Base-by-base conservation (phyloP, 2,329 filamentous ascomycete species). In the Ploettnerulaceae sp. region DNA sequence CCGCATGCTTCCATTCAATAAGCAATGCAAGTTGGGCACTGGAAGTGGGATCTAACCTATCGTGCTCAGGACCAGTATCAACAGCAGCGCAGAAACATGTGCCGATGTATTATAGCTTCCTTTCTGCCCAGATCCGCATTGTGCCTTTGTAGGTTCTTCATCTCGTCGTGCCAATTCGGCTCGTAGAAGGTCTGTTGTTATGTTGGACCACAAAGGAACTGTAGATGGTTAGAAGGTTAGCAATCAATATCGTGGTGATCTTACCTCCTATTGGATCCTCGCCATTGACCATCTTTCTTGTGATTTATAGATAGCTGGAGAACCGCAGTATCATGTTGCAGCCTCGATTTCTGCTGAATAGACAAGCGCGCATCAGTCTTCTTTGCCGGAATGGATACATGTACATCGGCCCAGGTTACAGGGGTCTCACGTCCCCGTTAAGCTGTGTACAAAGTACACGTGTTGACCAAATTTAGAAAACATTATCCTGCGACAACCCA, bases 81-180 rank as follows among this genome's bases (percentile, higher is more conserved):
- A 65, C 43, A 79, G 61, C 51, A 81, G 64, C n/a, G 77, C 77
- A 56, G 72, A 69, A 45, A 81, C 74, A 61, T 81, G 77, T 29
- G 75, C 62, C 3, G 70, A 65, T 17, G 74, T 74, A 59, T 79
- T 77, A 60, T 81, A 81, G 49, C 62, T 58, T 15, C 70, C 72
- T 43, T 64, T 67, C 18, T 64, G 62, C 33, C 68, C 69, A n/a
- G 72, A 75, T 20, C 75, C 76, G 60, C 77, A 80, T 33, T 64
- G 55, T n/a, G 76, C 76, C 47, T 69, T 67, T 21, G 50, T 45
- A 29, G 62, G 63, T n/a, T 58, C 58, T 41, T 69, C 63, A 57
- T 74, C 69, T 60, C 76, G 65, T 57, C 73, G 67, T 44, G 61
- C 62, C 25, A 79, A 63, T 24, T 52, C 47, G 24, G 45, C 47